Evolutionary conservation across 1,284 basidiomycete genomes (phyloP).

Genomic region (Coniophora puteana): DNA sequence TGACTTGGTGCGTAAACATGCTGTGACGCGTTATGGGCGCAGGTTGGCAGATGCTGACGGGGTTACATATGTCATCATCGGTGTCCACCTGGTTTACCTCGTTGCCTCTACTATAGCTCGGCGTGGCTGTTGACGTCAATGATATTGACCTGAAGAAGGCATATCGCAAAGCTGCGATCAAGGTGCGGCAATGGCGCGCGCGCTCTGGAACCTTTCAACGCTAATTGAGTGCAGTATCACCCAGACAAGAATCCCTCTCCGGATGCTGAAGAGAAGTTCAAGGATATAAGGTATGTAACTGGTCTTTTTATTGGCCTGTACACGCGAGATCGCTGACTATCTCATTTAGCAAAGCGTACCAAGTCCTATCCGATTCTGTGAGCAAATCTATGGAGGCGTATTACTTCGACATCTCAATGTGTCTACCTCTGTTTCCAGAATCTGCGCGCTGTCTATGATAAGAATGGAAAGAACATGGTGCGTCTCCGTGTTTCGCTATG

Average conservation of each 20-base stretch:
- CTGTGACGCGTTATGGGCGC: background rate
- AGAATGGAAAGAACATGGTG: constrained; percentile 88
- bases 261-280: constrained; percentile 91
- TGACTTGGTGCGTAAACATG: constrained; percentile 46
- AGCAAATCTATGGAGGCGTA: no score
- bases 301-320: constrained; percentile 7
- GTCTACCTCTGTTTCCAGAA: constrained; percentile 48
- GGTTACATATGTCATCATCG: constrained; percentile 5
- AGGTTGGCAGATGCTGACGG: background rate
- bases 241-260: constrained; percentile 90
- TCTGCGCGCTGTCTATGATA: constrained; percentile 89
- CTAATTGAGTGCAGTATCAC: constrained; percentile 60
- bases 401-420: constrained; percentile 9
- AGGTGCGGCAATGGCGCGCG: constrained; percentile 47
- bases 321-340: constrained; percentile 19
- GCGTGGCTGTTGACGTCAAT: constrained; percentile 45
- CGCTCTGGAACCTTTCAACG: background rate
- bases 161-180: constrained; percentile 93
- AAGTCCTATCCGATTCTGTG: constrained; percentile 82
- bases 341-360: constrained; percentile 81
- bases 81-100: background rate
- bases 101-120: constrained; percentile 31
- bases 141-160: constrained; percentile 91
- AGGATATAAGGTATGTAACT: constrained; percentile 76
- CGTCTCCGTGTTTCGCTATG: constrained; percentile 17